Evolutionary conservation across 768 basidiomycete species (phyloP), one percentile per base, ranked within the genome.

Genomic region (Hygrophoropsis aurantiaca): DNA sequence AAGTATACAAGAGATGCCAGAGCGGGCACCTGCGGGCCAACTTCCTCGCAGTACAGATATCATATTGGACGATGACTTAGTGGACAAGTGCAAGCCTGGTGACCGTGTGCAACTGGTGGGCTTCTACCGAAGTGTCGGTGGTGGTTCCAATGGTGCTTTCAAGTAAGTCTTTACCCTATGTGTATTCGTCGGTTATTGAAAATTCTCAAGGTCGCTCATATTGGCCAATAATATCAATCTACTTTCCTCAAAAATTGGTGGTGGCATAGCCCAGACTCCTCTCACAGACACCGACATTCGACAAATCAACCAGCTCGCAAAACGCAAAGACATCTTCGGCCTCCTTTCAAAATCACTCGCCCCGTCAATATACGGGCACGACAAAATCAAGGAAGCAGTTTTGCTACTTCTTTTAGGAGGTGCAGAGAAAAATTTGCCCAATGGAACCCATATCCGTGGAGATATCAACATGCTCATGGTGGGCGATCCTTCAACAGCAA

Each of bases 401-500:
- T 76, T 97, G 13, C 82, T 99, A 21, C 81, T 99, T 10, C 80
- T 99, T 13, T 84, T 99, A 34, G 94, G 95, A 25, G 97, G 97
- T 23, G 90, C 92, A 41, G 97, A 98, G 72, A 99, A 99, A 79
- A 98, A 98, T 64, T 71, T 98, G 46, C 81, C 87, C 21, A 98
- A 99, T 62, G 95, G 97, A 42, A 97, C 97, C 1, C 97, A 98
- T 63, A 95, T 98, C 61, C 87, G 97, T 75, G 97, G 97, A 37
- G 97, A 99, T 67, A 98, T 99, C 78, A 99, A 99, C 69, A 76
- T 98, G 61, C 82, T 99, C 58, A 98, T 99, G 95, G 94, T 99
- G 49, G 97, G 97, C 51, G 97, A 99, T 69, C 97, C 97, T 8
- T 90, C 87, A n/a, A 99, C 97, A 0, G 97, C 97, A 16, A 99